Evolutionary conservation across 2,329 filamentous ascomycete genomes (phyloP), one percentile per base, ranked within the genome.

Genomic region (Beauveria pseudobassiana): DNA sequence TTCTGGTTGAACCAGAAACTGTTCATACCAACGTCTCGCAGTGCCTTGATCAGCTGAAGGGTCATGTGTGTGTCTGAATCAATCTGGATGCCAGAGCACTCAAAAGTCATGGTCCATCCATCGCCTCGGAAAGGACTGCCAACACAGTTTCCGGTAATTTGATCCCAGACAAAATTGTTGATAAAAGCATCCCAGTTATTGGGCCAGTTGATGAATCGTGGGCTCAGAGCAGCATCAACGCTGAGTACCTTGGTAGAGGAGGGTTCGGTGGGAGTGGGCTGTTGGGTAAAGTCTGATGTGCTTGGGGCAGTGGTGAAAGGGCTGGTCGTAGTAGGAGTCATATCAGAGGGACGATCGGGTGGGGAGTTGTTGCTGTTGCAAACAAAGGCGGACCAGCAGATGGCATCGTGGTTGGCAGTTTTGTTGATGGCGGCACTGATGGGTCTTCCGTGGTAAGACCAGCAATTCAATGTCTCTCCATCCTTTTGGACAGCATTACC

Each of bases 361-460:
- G 74, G 65, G 5, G 67, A 61, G 20, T 70, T 67, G 24, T 75
- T 70, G 16, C 71, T 69, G 55, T 77, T 77, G 67, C 75, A 77
- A 63, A 77, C 72, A 65, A 77, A 77, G 3, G 75, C 75, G 45
- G 74, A 74, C 68, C 74, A 71, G 64, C 75, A 77, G 58, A 75
- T 68, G 9, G 74, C 71, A 52, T 76, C 70, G 34, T 71, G 59
- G 30, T 69, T 76, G 63, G 70, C 64, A 22, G 75, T 77, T 65
- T 71, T 73, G 67, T 77, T 76, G 66, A 74, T 66, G 56, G 73
- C 73, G 9, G 69, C 66, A 57, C 75, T 76, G 58, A 77, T 65
- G 4, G 74, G 74, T 8, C 73, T 74, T 43, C 74, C 75, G 60
- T 73, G 75, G 59, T 77, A 77, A 22, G 75, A 75, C 71, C 73